These are phyloP conservation scores for Diaporthe caulivora DNA, from an alignment of 2,329 filamentous ascomycete species.

Conservation along the genomic window DNA sequence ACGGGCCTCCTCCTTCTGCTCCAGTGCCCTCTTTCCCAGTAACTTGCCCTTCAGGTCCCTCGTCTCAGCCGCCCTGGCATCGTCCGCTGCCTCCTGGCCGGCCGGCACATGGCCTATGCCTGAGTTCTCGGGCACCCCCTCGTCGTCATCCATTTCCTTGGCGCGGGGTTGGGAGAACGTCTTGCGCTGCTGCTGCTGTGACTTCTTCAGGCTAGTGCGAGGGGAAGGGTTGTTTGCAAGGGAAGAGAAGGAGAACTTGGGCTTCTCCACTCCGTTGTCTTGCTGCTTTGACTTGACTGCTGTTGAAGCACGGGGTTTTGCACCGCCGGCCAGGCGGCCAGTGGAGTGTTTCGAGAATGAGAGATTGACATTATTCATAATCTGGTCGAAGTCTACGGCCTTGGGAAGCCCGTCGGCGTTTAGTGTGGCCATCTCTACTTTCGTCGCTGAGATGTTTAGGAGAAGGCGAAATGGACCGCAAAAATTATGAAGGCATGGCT, in stretches of 20 bases:
- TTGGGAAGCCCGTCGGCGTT: constrained; percentile 48
- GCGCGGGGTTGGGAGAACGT: constrained; percentile 26
- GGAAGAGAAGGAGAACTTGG: constrained; percentile 40
- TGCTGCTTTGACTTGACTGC: constrained; percentile 2
- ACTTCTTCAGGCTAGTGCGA: neutral
- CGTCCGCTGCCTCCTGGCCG: constrained; percentile 40
- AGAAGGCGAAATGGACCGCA: neutral
- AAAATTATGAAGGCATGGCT: neutral
- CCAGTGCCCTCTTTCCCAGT: constrained; percentile 43
- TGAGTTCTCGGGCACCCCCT: constrained; percentile 49
- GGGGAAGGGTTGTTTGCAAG: constrained; percentile 31
- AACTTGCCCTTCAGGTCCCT: constrained; percentile 50
- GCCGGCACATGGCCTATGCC: constrained; percentile 56
- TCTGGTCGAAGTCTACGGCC: constrained; percentile 52
- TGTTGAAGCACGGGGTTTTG: constrained; percentile 38
- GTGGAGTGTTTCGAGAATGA: constrained; percentile 52
- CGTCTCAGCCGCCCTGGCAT: constrained; percentile 42
- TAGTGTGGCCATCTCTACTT: constrained; percentile 11
- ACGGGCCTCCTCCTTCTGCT: constrained; percentile 38
- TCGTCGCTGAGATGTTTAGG: neutral
- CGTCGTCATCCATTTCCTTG: constrained; percentile 43
- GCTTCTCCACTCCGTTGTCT: constrained; percentile 26
- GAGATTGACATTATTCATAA: constrained; percentile 58
- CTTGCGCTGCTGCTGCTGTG: constrained; percentile 8
- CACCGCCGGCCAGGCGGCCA: constrained; percentile 39